Evolutionary conservation across 768 basidiomycete species (phyloP).

Genomic region (Dioszegia aurantiaca): DNA sequence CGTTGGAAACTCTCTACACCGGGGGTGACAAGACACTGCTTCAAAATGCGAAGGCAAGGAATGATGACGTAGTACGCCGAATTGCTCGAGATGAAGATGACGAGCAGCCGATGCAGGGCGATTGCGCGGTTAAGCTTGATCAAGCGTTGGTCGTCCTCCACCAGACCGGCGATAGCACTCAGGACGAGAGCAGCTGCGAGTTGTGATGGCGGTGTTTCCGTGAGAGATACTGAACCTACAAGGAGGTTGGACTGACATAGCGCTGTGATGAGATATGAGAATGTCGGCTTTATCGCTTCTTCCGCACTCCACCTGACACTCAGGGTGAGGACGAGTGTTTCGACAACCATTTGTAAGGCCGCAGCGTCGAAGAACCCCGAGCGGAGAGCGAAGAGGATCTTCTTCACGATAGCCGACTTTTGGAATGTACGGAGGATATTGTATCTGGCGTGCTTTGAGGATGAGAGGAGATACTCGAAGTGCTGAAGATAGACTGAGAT

Average conservation of each 20-base stretch:
- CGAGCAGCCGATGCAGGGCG: slow-evolving; percentile 71
- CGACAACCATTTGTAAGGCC: slow-evolving; percentile 62
- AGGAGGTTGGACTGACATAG: slow-evolving; percentile 55
- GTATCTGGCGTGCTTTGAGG: slow-evolving; percentile 72
- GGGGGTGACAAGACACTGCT: slow-evolving; percentile 53
- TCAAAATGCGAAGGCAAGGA: slow-evolving; percentile 43
- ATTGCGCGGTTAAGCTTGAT: slow-evolving; percentile 70
- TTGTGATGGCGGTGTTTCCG: slow-evolving; percentile 37
- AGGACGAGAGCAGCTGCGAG: slow-evolving; percentile 57
- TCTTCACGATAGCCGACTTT: slow-evolving; percentile 69
- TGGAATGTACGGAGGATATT: slow-evolving; percentile 71
- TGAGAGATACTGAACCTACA: slow-evolving; percentile 11
- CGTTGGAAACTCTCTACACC: slow-evolving; percentile 70
- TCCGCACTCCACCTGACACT: slow-evolving; percentile 45
- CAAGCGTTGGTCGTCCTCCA: slow-evolving; percentile 61
- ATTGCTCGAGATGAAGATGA: slow-evolving; percentile 75
- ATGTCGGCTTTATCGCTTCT: slow-evolving; percentile 68
- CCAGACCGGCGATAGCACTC: slow-evolving; percentile 62
- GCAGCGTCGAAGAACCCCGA: slow-evolving; percentile 70
- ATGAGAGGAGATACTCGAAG: slow-evolving; percentile 68
- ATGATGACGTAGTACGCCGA: slow-evolving; percentile 58
- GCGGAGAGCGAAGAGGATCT: slow-evolving; percentile 76
- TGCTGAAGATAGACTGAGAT: slow-evolving; percentile 76
- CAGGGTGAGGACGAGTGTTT: slow-evolving; percentile 34
- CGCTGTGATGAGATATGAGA: slow-evolving; percentile 80